These are phyloP conservation scores for Salvia rosmarinus DNA, from an alignment of 257 asterid species.

Conservation along the genomic window DNA sequence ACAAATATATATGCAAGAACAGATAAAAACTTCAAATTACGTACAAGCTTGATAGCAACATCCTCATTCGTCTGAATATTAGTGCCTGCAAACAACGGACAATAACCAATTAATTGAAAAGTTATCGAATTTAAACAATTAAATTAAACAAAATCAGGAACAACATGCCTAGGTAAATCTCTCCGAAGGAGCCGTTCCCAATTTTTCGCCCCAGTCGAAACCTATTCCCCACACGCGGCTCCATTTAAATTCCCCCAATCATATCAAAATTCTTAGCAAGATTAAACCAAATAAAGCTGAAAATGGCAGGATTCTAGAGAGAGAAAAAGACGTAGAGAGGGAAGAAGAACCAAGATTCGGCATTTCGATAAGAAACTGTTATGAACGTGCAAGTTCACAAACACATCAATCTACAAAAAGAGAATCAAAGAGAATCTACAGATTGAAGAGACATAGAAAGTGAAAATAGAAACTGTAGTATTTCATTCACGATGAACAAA, in stretches of 20 bases:
- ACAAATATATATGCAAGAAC: conserved; percentile 1
- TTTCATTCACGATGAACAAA: no score
- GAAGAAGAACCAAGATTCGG: conserved; percentile 29
- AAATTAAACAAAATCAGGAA: conserved; percentile 2
- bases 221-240: conserved; percentile 72
- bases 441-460: no score
- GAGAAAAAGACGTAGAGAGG: conserved; percentile 6
- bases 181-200: conserved; percentile 76
- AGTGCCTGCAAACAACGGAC: conserved; percentile 46
- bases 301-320: conserved; percentile 31
- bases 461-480: no score
- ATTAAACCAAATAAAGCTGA: conserved; percentile 27
- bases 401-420: no score
- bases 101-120: neutral
- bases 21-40: conserved; percentile 26
- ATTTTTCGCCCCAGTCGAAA: conserved; percentile 67
- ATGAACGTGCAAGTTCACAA: no score
- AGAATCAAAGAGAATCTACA: no score
- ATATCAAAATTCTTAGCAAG: conserved; percentile 18
- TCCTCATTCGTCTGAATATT: conserved; percentile 75
- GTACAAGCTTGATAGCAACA: conserved; percentile 69
- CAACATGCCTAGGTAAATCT: conserved; percentile 57
- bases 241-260: conserved; percentile 48
- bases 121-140: conserved; percentile 17
- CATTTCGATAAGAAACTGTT: conserved; percentile 30